A percentile compares a stretch with the other conserved stretches of the same genome.
Evolutionary conservation across 805 yeast species (phyloP).

Genomic region (Metschnikowia shivogae): DNA sequence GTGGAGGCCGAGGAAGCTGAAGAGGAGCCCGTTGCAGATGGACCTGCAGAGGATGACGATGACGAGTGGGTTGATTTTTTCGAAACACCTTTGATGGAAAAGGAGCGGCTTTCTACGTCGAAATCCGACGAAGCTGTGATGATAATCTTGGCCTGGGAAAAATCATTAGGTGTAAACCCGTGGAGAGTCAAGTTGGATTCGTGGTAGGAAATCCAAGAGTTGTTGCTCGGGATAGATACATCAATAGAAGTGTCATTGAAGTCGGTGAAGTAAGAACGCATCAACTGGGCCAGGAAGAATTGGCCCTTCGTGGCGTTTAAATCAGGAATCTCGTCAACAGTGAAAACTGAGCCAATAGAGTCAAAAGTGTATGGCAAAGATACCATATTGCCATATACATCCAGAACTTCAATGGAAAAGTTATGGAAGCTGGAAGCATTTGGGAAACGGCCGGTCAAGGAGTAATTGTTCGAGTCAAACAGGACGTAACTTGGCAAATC

Average conservation of each 20-base stretch:
- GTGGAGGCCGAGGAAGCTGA: slow-evolving; percentile 28
- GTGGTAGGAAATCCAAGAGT: slow-evolving; percentile 66
- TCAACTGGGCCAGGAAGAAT: slow-evolving; percentile 54
- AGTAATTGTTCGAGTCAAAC: slow-evolving; percentile 35
- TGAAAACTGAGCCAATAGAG: slow-evolving; percentile 53
- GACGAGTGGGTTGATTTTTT: slow-evolving; percentile 15
- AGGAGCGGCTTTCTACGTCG: slow-evolving; percentile 33
- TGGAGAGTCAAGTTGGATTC: slow-evolving; percentile 56
- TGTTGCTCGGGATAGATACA: slow-evolving; percentile 35
- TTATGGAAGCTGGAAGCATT: slow-evolving; percentile 33
- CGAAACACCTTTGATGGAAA: slow-evolving; percentile 50
- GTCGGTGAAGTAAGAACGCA: slow-evolving; percentile 55
- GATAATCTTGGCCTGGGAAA: slow-evolving; percentile 21
- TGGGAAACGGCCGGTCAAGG: slow-evolving; percentile 58
- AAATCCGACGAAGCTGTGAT: slow-evolving; percentile 28
- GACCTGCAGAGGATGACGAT: slow-evolving; percentile 24
- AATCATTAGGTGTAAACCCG: slow-evolving; percentile 54
- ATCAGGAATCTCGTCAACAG: slow-evolving; percentile 47
- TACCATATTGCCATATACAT: slow-evolving; percentile 57
- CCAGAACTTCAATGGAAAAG: slow-evolving; percentile 56
- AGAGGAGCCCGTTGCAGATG: slow-evolving; percentile 22
- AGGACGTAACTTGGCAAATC: slow-evolving; percentile 61
- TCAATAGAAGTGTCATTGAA: slow-evolving; percentile 45
- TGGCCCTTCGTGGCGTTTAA: slow-evolving; percentile 66
- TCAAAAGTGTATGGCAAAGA: slow-evolving; percentile 55